Percentiles rank a stretch among this genome's conserved stretches.
These are phyloP conservation scores for Picocystis salinarum DNA, from an alignment of 139 green algal species.

Conservation along the genomic window DNA sequence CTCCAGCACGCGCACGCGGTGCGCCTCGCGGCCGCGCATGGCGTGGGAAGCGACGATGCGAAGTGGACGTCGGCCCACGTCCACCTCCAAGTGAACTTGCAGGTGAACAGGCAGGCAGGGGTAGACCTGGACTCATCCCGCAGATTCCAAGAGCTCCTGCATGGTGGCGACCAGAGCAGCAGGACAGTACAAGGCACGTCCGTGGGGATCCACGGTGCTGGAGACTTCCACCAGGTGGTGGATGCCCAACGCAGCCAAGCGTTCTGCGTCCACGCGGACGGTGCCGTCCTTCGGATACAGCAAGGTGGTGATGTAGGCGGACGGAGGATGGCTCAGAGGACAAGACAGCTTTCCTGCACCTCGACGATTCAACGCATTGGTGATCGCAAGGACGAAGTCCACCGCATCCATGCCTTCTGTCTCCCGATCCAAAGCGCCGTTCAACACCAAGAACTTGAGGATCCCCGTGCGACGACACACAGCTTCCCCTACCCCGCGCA, in stretches of 20 bases:
- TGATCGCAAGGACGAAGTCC: conserved; percentile 50
- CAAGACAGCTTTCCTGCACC: conserved; percentile 16
- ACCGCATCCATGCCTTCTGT: conserved; percentile 63
- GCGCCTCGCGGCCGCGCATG: too few relatives aligned
- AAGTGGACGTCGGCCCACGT: too few relatives aligned
- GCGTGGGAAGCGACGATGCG: too few relatives aligned
- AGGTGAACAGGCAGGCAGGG: too few relatives aligned
- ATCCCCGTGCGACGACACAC: conserved; percentile 25
- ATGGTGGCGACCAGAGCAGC: too few relatives aligned
- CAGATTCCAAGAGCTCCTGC: too few relatives aligned
- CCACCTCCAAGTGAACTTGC: too few relatives aligned
- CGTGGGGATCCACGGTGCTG: too few relatives aligned
- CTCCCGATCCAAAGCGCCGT: conserved; percentile 83
- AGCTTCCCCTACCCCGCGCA: conserved; percentile 69
- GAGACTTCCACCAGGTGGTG: conserved; percentile 45
- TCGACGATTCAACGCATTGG: conserved; percentile 20
- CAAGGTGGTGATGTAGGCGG: conserved; percentile 49
- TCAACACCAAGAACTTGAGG: conserved; percentile 81
- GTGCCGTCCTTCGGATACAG: conserved; percentile 38
- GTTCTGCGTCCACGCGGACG: conserved; percentile 35
- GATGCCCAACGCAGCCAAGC: conserved; percentile 35
- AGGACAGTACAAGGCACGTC: too few relatives aligned
- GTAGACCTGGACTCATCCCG: too few relatives aligned
- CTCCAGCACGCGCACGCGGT: too few relatives aligned
- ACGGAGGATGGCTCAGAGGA: conserved; percentile 28